Evolutionary conservation across 1,284 basidiomycete genomes (phyloP).

Genomic region (Ganoderma leucocontextum): DNA sequence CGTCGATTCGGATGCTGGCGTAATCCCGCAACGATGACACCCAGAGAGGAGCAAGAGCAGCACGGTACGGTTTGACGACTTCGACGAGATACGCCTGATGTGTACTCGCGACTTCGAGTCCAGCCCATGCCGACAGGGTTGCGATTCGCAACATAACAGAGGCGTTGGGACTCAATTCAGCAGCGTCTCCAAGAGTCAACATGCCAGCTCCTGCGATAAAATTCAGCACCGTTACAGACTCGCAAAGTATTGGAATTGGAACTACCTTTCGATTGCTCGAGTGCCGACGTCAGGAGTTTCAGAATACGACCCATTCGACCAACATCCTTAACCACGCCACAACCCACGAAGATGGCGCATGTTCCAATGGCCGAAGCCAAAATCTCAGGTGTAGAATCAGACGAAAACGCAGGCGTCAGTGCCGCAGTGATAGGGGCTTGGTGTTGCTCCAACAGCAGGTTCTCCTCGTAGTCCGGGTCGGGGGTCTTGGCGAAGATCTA

Average conservation of each 20-base stretch:
- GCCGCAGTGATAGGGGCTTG: constrained; percentile 99
- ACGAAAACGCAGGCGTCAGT: constrained; percentile 95
- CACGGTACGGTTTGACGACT: constrained; percentile 86
- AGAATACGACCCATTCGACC: constrained; percentile 93
- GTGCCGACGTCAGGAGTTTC: constrained; percentile 85
- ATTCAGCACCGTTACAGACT: constrained; percentile 11
- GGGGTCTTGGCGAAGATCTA: constrained; percentile 87
- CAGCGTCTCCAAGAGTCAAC: constrained; percentile 87
- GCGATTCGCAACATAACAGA: constrained; percentile 96
- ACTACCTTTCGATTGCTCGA: constrained; percentile 89
- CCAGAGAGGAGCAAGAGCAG: constrained; percentile 86
- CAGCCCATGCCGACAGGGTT: constrained; percentile 95
- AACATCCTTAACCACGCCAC: constrained; percentile 94
- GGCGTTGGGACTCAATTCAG: constrained; percentile 91
- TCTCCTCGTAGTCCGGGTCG: constrained; percentile 93
- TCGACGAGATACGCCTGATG: constrained; percentile 82
- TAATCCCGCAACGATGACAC: constrained; percentile 91
- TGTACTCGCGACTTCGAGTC: constrained; percentile 84
- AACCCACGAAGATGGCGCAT: constrained; percentile 95
- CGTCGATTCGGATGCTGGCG: constrained; percentile 89
- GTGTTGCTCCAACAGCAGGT: constrained; percentile 95
- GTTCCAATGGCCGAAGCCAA: constrained; percentile 92
- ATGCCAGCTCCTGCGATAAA: constrained; percentile 74
- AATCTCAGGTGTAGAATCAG: constrained; percentile 96
- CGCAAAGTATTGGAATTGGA: neutral